These are phyloP conservation scores for Hortiboletus rubellus DNA, from an alignment of 1,284 basidiomycete genomes.

Conservation along the genomic window DNA sequence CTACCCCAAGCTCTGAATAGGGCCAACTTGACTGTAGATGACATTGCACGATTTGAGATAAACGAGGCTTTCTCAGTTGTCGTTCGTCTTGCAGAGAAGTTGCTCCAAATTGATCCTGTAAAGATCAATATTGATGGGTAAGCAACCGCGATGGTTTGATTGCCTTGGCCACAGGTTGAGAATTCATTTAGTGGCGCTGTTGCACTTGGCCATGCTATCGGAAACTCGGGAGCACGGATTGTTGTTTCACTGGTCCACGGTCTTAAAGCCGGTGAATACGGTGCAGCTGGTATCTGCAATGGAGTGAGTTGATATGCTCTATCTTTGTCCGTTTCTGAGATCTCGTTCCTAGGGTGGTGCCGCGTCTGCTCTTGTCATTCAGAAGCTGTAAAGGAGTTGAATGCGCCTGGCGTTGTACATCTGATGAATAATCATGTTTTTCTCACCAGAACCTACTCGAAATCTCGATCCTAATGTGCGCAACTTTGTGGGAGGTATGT, in stretches of 20 bases:
- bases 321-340: constrained; percentile 15
- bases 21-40: constrained; percentile 80
- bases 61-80: constrained; percentile 99
- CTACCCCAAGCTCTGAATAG: constrained; percentile 87
- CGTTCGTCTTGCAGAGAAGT: constrained; percentile 88
- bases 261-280: constrained; percentile 94
- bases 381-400: constrained; percentile 64
- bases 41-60: constrained; percentile 94
- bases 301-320: constrained; percentile 60
- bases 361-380: constrained; percentile 87
- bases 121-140: constrained; percentile 95
- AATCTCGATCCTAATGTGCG: constrained; percentile 3
- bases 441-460: constrained; percentile 7
- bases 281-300: constrained; percentile 97
- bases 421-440: constrained; percentile 19
- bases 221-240: constrained; percentile 94
- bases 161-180: constrained; percentile 14
- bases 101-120: constrained; percentile 77
- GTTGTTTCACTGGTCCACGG: constrained; percentile 92
- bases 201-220: constrained; percentile 93
- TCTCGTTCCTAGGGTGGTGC: constrained; percentile 73
- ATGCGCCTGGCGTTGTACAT: constrained; percentile 24
- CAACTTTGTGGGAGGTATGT: constrained; percentile 12
- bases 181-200: constrained; percentile 73
- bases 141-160: constrained; percentile 24